Evolutionary conservation across 306 rosid genomes (phyloP).

Genomic region (Citrullus mucosospermus): DNA sequence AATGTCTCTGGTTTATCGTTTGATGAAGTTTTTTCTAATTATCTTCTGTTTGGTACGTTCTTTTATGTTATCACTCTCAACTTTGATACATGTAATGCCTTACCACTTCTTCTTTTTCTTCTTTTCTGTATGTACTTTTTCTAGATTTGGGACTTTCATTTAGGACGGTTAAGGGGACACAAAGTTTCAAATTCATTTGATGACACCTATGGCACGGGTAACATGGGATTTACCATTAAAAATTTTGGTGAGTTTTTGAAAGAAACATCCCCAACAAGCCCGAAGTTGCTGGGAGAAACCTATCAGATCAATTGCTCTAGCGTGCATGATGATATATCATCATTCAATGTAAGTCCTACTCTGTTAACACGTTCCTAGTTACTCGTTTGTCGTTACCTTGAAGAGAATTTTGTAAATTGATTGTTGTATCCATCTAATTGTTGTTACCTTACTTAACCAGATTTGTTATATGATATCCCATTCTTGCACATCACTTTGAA

Average conservation of each 20-base stretch:
- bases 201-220: constrained; percentile 22
- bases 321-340: constrained; percentile 20
- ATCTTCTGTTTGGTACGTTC: neutral
- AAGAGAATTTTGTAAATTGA: neutral
- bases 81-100: neutral
- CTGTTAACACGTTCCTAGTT: neutral
- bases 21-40: neutral
- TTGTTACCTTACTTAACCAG: neutral
- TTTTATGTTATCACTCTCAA: neutral
- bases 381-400: neutral
- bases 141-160: constrained; percentile 62
- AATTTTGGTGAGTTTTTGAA: constrained; percentile 30
- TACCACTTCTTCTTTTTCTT: neutral
- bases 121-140: constrained; percentile 7
- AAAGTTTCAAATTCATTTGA: constrained; percentile 29
- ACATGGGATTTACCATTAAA: constrained; percentile 29
- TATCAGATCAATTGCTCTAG: constrained; percentile 25
- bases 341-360: constrained; percentile 27
- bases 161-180: constrained; percentile 29
- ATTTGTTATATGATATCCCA: neutral
- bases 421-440: neutral
- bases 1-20: neutral
- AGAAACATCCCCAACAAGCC: constrained; percentile 21
- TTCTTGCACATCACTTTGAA: neutral
- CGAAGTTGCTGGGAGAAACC: constrained; percentile 27